Conservation (phyloP, 2,329 filamentous ascomycete genomes). For the Pleoardoris graminearum region DNA sequence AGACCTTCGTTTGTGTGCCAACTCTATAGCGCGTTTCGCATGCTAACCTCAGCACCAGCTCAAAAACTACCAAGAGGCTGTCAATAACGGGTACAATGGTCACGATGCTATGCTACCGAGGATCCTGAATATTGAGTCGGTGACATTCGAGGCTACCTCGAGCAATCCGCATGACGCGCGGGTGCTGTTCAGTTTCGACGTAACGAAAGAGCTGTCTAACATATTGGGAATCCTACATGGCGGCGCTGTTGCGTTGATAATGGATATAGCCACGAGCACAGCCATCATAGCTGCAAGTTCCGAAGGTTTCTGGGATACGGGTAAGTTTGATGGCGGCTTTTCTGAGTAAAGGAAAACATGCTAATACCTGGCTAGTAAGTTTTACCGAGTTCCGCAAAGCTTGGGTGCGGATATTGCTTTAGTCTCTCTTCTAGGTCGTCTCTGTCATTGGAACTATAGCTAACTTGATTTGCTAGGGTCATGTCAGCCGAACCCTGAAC, state of each 20-base stretch:
- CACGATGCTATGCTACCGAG: slow-evolving; percentile 37
- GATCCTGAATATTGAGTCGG: slow-evolving; percentile 42
- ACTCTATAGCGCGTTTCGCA: no score
- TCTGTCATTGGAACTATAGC: background rate
- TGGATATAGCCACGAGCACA: slow-evolving; percentile 57
- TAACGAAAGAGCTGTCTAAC: slow-evolving; percentile 53
- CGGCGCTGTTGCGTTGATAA: slow-evolving; percentile 58
- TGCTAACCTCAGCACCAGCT: no score
- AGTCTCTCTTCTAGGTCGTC: background rate
- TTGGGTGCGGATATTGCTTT: background rate
- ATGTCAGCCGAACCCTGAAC: slow-evolving; percentile 42
- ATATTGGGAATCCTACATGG: slow-evolving; percentile 56
- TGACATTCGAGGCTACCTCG: slow-evolving; percentile 31
- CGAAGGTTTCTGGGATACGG: slow-evolving; percentile 50
- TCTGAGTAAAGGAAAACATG: slow-evolving; percentile 23
- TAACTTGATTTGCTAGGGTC: slow-evolving; percentile 6
- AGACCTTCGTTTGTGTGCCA: no score
- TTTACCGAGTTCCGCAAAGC: background rate
- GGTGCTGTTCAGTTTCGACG: slow-evolving; percentile 50
- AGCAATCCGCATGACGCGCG: slow-evolving; percentile 39
- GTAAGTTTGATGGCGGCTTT: slow-evolving; percentile 30
- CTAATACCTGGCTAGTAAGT: background rate
- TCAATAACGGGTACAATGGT: slow-evolving; percentile 10
- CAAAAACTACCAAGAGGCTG: background rate
- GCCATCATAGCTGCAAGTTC: slow-evolving; percentile 37